Conservation (phyloP, 352 stramenopile species). For the Aphanomyces astaci region DNA sequence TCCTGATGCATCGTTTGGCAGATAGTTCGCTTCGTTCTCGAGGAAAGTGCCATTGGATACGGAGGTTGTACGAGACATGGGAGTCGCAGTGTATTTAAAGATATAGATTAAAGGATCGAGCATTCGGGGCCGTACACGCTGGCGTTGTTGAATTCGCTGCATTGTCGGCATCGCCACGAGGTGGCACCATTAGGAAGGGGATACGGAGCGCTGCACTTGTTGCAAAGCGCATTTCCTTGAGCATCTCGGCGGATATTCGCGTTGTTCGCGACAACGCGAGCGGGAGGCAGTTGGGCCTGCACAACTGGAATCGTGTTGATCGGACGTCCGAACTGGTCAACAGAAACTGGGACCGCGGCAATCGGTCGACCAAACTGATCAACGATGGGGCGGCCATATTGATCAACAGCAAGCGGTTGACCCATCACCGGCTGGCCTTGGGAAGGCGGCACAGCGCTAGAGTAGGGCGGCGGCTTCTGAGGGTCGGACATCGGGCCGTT, state of each 20-base stretch:
- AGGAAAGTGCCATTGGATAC: too few species aligned
- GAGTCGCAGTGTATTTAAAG: too few species aligned
- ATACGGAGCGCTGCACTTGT: slow-evolving; percentile 61
- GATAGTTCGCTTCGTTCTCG: too few species aligned
- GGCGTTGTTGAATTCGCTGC: slow-evolving; percentile 68
- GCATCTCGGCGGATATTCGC: slow-evolving; percentile 55
- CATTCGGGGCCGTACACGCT: slow-evolving; percentile 70
- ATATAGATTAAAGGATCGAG: slow-evolving; percentile 35
- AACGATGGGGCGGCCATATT: slow-evolving; percentile 13
- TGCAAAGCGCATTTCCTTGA: slow-evolving; percentile 64
- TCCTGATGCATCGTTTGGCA: too few species aligned
- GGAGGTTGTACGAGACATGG: too few species aligned
- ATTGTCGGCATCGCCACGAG: slow-evolving; percentile 64
- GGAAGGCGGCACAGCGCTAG: background rate
- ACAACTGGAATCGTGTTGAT: background rate
- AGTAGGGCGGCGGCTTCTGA: slow-evolving; percentile 1
- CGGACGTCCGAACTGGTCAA: slow-evolving; percentile 20
- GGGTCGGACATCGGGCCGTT: slow-evolving; percentile 9
- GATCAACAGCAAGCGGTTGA: slow-evolving; percentile 11
- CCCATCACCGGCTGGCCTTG: background rate
- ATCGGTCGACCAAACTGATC: slow-evolving; percentile 4
- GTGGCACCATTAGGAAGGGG: slow-evolving; percentile 56
- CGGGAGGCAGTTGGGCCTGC: slow-evolving; percentile 27
- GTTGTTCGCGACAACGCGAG: slow-evolving; percentile 50
- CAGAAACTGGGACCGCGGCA: slow-evolving; percentile 10